Base-by-base conservation (phyloP, 2,329 filamentous ascomycete genomes). In the Aureobasidium mangrovei region DNA sequence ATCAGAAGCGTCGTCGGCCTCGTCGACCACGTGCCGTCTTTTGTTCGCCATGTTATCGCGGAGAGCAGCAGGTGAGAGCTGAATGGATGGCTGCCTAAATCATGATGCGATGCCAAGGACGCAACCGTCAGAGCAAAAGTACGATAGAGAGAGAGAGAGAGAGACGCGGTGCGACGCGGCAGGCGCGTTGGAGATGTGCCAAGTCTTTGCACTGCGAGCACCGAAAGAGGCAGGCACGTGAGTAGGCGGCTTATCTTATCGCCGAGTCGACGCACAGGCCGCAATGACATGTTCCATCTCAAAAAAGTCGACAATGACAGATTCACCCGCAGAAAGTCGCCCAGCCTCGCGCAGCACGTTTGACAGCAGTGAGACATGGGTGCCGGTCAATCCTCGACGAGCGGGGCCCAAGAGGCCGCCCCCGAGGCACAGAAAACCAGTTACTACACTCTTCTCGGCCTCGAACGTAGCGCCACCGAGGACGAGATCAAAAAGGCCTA, bases 401-500 rank as follows among this genome's bases (percentile, higher is more conserved):
- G 56, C 12, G 65, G 60, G 38, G 62, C 59, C 45, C 57, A 49
- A 7, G 58, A 58, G 10, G 53, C 63, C 9, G 60, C 63, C 29
- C 62, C 48, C n/a, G 64, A 70, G 36, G 66, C 70, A 47, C 32
- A 44, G 9, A 91, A 88, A 71, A 86, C 80, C 35, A 88, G 85
- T 68, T 91, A 91, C 70, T 97, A 97, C 71, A 86, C 93, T 62
- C 77, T 96, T 35, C 79, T 97, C 4, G 83, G 78, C 4, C 74
- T 96, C 12, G 81, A 87, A 58, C 77, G 82, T 57, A 76, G 79
- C 58, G 90, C 89, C 33, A 83, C 83, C 4, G 86, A 91, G 42
- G 87, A 94, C 54, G 91, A 96, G 84, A 90, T 98, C 65, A 95
- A 95, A 65, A 95, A 89, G 65, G 90, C 91, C 10, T 98, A 98